Conservation (phyloP, 2,329 filamentous ascomycete species). For the Fusarium equiseti region DNA sequence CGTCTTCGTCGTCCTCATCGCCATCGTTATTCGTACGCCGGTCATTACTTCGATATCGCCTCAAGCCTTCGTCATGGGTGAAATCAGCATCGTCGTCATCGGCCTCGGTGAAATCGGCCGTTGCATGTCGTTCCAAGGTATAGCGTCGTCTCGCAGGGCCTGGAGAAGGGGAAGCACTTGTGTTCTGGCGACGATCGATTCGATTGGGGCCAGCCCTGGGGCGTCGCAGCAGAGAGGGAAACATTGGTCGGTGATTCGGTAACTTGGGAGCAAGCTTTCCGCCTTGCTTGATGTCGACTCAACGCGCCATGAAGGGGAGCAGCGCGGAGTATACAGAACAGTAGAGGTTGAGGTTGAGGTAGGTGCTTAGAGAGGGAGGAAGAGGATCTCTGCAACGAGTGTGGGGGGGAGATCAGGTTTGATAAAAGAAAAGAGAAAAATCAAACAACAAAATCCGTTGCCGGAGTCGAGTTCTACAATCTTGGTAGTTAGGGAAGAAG, state of each 20-base stretch:
- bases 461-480: slow-evolving; percentile 41
- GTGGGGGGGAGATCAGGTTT: slow-evolving; percentile 24
- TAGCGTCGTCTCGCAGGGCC: slow-evolving; percentile 47
- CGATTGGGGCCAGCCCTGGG: slow-evolving; percentile 52
- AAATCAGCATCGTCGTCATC: slow-evolving; percentile 65
- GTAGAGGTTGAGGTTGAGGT: slow-evolving; percentile 12
- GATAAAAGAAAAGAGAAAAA: slow-evolving; percentile 9
- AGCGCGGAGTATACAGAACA: slow-evolving; percentile 10
- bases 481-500: slow-evolving; percentile 24
- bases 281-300: slow-evolving; percentile 46
- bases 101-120: slow-evolving; percentile 74
- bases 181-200: slow-evolving; percentile 47
- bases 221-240: slow-evolving; percentile 54
- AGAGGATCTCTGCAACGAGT: slow-evolving; percentile 27
- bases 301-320: slow-evolving; percentile 44
- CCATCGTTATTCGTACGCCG: slow-evolving; percentile 52
- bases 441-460: slow-evolving; percentile 38
- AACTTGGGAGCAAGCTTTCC: slow-evolving; percentile 41
- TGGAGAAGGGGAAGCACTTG: slow-evolving; percentile 50
- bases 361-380: slow-evolving; percentile 28
- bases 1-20: slow-evolving; percentile 61
- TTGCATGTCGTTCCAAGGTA: slow-evolving; percentile 61
- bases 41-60: slow-evolving; percentile 41
- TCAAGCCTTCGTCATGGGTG: slow-evolving; percentile 54
- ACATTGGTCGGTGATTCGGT: slow-evolving; percentile 49